Conservation (phyloP, 495 filamentous ascomycete species). For the Podospora sp. region DNA sequence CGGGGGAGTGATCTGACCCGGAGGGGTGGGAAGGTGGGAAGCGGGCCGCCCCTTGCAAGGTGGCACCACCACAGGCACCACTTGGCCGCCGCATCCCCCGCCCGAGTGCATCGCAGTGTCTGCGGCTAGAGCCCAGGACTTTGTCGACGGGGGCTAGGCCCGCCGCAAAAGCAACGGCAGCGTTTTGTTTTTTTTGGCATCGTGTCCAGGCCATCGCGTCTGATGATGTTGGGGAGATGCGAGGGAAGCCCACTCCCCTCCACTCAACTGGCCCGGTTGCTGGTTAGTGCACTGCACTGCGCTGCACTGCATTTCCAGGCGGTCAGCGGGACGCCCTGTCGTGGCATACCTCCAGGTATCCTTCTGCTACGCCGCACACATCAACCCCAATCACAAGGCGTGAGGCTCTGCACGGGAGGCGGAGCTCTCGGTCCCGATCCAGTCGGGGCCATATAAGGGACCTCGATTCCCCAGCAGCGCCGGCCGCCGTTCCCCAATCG, state of each 20-base stretch:
- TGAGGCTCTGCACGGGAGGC: constrained; percentile 9
- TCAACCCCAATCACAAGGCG: background rate
- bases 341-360: background rate
- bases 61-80: background rate
- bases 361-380: background rate
- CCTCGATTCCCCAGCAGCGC: constrained; percentile 3
- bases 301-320: background rate
- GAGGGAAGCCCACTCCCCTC: constrained; percentile 2
- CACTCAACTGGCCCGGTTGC: background rate
- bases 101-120: background rate
- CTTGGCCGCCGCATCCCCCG: background rate
- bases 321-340: constrained; percentile 2
- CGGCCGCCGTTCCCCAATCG: background rate
- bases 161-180: background rate
- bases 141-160: background rate
- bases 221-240: constrained; percentile 7
- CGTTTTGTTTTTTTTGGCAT: background rate
- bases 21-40: background rate
- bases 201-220: too few species aligned
- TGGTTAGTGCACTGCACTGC: too few species aligned
- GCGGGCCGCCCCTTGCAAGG: background rate
- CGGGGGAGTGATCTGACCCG: background rate
- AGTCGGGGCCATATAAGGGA: background rate
- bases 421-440: constrained; percentile 1
- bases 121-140: background rate